These are phyloP conservation scores for Chrysanthemum makinoi DNA, from an alignment of 129 eudicot genomes.

Conservation along the genomic window DNA sequence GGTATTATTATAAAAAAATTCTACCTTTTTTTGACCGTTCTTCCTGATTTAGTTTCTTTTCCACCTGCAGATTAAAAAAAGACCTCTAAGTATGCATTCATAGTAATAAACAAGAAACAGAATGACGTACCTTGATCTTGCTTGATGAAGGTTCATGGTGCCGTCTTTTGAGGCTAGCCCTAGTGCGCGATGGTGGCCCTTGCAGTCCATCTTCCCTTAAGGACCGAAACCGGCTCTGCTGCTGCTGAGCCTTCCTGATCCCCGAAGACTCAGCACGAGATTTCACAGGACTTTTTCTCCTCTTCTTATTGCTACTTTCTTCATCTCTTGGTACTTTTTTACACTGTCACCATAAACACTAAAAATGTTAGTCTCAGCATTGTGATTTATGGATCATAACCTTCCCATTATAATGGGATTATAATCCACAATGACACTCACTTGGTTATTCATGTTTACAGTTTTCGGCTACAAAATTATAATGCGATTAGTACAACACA, in stretches of 20 bases:
- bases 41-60: slow-evolving; percentile 35
- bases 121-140: slow-evolving; percentile 9
- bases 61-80: slow-evolving; percentile 34
- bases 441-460: slow-evolving; percentile 31
- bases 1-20: slow-evolving; percentile 10
- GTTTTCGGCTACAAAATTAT: slow-evolving; percentile 15
- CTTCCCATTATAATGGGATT: not conserved
- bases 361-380: not conserved
- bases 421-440: slow-evolving; percentile 12
- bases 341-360: slow-evolving; percentile 22
- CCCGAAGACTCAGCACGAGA: slow-evolving; percentile 20
- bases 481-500: slow-evolving; percentile 14
- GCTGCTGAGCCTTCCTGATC: slow-evolving; percentile 35
- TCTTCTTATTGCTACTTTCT: slow-evolving; percentile 24
- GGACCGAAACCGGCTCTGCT: slow-evolving; percentile 28
- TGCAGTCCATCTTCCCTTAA: slow-evolving; percentile 38
- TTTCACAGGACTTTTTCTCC: not conserved
- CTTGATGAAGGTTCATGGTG: slow-evolving; percentile 34
- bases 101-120: too few species aligned
- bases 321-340: slow-evolving; percentile 19
- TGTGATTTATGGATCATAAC: slow-evolving; percentile 4
- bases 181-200: slow-evolving; percentile 42
- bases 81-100: not conserved
- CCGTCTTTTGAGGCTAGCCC: slow-evolving; percentile 53
- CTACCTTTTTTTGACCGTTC: slow-evolving; percentile 34